phyloP scores from a whole-genome alignment of 208 protist genomes.

The Leishmania amazonensis region DNA sequence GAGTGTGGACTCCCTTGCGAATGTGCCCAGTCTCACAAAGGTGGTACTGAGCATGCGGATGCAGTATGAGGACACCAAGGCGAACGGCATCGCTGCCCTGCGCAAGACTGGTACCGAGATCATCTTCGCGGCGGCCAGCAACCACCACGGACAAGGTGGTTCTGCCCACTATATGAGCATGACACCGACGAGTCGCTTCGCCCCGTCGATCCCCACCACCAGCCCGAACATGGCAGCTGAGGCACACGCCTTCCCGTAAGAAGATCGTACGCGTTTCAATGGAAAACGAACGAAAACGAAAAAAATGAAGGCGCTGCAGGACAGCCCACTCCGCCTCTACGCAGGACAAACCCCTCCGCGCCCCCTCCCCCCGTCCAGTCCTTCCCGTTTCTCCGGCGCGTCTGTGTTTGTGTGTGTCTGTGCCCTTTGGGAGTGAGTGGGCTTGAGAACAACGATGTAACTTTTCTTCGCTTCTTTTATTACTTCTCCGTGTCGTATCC shows the following conservation, averaged over 20 bases:
- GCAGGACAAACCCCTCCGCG: background rate
- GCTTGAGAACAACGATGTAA: background rate
- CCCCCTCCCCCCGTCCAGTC: background rate
- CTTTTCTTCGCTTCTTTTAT: background rate
- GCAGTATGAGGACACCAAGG: conserved; percentile 29
- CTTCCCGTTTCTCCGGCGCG: background rate
- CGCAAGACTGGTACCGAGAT: conserved; percentile 36
- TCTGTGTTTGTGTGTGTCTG: conserved; percentile 3
- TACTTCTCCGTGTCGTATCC: background rate
- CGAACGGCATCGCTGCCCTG: conserved; percentile 36
- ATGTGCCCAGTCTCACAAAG: conserved; percentile 38
- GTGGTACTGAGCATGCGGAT: conserved; percentile 38
- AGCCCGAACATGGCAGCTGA: conserved; percentile 16
- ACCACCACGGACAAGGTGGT: conserved; percentile 22
- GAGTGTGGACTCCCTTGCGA: conserved; percentile 40
- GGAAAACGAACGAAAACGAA: background rate
- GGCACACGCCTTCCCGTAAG: conserved; percentile 11
- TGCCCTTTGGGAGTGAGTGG: background rate
- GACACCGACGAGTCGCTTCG: conserved; percentile 26
- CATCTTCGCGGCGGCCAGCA: conserved; percentile 29
- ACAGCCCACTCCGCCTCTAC: background rate
- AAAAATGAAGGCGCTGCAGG: background rate
- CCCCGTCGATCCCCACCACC: conserved; percentile 17
- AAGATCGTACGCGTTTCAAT: background rate
- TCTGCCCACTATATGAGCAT: conserved; percentile 20